phyloP scores from a whole-genome alignment of 2,329 filamentous ascomycete species.

The Grosmannia serpens region DNA sequence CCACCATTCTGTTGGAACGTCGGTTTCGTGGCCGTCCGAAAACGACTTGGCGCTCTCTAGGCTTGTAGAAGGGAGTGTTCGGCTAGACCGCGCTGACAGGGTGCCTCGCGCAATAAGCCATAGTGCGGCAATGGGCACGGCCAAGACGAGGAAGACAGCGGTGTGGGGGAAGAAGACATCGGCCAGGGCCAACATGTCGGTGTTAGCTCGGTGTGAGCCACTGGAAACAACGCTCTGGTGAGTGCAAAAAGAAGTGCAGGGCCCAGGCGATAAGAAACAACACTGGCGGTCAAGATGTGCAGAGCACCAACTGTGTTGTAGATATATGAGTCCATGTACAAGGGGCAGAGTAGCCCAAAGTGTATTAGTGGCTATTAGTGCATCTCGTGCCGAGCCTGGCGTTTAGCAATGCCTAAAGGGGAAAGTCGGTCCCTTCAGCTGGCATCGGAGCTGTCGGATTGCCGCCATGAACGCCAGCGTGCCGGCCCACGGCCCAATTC shows the following conservation, averaged over 20 bases:
- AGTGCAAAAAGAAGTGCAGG: background rate
- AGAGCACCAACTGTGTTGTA: background rate
- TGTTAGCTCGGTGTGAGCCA: background rate
- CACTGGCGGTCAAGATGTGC: background rate
- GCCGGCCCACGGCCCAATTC: background rate
- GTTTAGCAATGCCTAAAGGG: background rate
- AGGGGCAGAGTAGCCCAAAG: background rate
- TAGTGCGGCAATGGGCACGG: background rate
- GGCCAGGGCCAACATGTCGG: background rate
- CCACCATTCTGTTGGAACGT: background rate
- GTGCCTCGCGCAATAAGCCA: background rate
- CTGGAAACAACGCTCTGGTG: background rate
- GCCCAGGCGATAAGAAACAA: background rate
- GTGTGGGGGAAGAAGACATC: background rate
- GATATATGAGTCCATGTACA: background rate
- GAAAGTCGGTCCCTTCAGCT: conserved; percentile 2
- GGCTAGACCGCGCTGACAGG: background rate
- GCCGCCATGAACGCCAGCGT: background rate
- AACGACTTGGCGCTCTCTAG: background rate
- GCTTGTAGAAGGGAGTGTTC: background rate
- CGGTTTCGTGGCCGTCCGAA: background rate
- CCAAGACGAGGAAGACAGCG: background rate
- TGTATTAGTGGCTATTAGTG: background rate
- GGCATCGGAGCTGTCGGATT: background rate
- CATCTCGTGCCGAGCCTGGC: background rate